Base-by-base conservation (phyloP, 306 rosid genomes). In the Trifolium subterraneum region DNA sequence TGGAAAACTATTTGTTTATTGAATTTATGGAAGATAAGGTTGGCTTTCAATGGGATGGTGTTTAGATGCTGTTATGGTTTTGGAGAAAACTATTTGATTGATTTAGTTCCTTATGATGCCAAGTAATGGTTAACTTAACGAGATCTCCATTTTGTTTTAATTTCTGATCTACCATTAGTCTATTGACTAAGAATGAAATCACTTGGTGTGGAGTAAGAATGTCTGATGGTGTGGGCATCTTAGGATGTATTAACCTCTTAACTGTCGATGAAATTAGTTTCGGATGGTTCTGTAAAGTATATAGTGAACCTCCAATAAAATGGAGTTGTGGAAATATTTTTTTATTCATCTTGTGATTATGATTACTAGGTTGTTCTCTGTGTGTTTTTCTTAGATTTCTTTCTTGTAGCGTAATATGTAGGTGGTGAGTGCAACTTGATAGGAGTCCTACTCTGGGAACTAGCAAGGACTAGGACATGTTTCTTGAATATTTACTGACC, bases 61-160 rank as follows among this genome's bases (percentile, higher is more conserved):
- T 63, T 56, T 73, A 78, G 78, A 64, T 64, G 56, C 33, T 78
- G 22, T 81, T 66, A 45, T 64, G 64, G 71, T 79, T 72, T 65
- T 70, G 73, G 51, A 58, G 70, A 13, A 54, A 51, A 74, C 14
- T 64, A 65, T 74, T 65, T 65, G 69, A 45, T 76, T 66, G 67
- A 72, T 84, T 74, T 74, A 59, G 54, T 73, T 74, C 73, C 76
- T 63, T 68, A 35, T 68, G 48, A 64, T 73, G 7, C 62, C 7
- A 39, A 64, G 71, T 76, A 59, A 36, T 47, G 20, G 63, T 52
- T 76, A 76, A 45, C 68, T 36, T 80, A 82, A 77, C 64, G 74
- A 35, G 70, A 58, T 80, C 41, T 71, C 19, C 64, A 12, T 15
- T 14, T 71, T n/a, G 58, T 39, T 3, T 29, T 29, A 36, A 45